These are phyloP conservation scores for Termitomyces sp. DNA, from an alignment of 768 basidiomycete species.

Conservation along the genomic window DNA sequence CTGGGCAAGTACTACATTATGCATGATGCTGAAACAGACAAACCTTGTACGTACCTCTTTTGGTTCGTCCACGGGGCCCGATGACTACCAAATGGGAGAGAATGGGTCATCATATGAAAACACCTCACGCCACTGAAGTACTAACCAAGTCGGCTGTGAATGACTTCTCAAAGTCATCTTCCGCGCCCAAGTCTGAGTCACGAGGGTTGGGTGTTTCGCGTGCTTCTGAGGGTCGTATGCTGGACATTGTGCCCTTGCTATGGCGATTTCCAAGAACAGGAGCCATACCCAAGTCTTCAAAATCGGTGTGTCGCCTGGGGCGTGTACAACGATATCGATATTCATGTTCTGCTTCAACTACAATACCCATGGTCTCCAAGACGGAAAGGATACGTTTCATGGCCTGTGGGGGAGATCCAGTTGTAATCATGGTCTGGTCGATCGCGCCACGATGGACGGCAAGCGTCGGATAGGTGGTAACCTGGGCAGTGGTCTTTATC, in stretches of 20 bases:
- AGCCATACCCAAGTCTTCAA: not conserved
- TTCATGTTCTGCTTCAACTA: constrained; percentile 74
- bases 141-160: not conserved
- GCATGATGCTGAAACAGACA: not conserved
- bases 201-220: not conserved
- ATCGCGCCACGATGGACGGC: constrained; percentile 79
- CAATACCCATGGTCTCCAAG: constrained; percentile 78
- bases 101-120: not conserved
- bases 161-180: constrained; percentile 25
- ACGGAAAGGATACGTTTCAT: constrained; percentile 72
- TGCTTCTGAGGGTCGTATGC: not conserved
- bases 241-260: not conserved
- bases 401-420: constrained; percentile 67
- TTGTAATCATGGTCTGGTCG: constrained; percentile 83
- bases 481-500: not conserved
- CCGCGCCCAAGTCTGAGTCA: constrained; percentile 25
- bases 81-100: not conserved
- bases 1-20: not conserved
- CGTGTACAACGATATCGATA: constrained; percentile 77
- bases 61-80: not conserved
- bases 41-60: not conserved
- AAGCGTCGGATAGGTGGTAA: constrained; percentile 16
- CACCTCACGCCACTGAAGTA: not conserved
- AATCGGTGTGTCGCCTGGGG: constrained; percentile 35
- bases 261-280: not conserved